phyloP scores from a whole-genome alignment of 2,329 filamentous ascomycete genomes.

The Shiraia bambusicola region DNA sequence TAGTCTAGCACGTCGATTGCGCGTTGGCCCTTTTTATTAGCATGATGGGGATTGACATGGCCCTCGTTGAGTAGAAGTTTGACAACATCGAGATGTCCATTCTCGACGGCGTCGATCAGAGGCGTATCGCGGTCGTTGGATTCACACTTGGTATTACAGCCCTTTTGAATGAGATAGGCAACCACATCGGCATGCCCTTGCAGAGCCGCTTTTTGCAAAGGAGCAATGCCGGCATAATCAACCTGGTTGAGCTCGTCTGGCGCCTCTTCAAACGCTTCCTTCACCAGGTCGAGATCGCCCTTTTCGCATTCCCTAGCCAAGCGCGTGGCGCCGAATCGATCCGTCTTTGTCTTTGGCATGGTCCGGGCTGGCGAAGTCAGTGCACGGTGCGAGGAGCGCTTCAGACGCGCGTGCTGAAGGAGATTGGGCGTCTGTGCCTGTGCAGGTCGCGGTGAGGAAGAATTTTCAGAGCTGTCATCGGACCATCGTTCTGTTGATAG shows the following conservation, averaged over 20 bases:
- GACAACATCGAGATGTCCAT: slow-evolving; percentile 87
- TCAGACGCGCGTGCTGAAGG: slow-evolving; percentile 53
- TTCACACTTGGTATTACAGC: slow-evolving; percentile 80
- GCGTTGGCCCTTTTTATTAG: slow-evolving; percentile 90
- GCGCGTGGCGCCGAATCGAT: slow-evolving; percentile 88
- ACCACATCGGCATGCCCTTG: slow-evolving; percentile 87
- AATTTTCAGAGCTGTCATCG: slow-evolving; percentile 41
- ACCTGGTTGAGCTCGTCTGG: slow-evolving; percentile 86
- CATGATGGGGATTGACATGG: slow-evolving; percentile 79
- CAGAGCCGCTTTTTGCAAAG: slow-evolving; percentile 87
- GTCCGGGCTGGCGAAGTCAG: slow-evolving; percentile 54
- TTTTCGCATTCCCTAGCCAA: slow-evolving; percentile 87
- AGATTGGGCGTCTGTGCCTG: slow-evolving; percentile 32
- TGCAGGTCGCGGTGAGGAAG: slow-evolving; percentile 37
- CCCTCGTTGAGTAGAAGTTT: slow-evolving; percentile 80
- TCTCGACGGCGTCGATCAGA: slow-evolving; percentile 93
- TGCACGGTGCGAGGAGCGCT: slow-evolving; percentile 63
- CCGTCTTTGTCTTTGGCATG: slow-evolving; percentile 78
- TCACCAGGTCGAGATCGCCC: slow-evolving; percentile 78
- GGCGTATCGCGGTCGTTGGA: slow-evolving; percentile 81
- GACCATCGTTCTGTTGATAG: slow-evolving; percentile 38
- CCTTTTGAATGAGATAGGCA: slow-evolving; percentile 78
- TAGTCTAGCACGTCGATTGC: slow-evolving; percentile 80
- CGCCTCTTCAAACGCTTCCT: slow-evolving; percentile 71
- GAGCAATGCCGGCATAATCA: slow-evolving; percentile 95